Evolutionary conservation across 2,329 filamentous ascomycete species (phyloP).

Genomic region (Sordariomycetes sp.): DNA sequence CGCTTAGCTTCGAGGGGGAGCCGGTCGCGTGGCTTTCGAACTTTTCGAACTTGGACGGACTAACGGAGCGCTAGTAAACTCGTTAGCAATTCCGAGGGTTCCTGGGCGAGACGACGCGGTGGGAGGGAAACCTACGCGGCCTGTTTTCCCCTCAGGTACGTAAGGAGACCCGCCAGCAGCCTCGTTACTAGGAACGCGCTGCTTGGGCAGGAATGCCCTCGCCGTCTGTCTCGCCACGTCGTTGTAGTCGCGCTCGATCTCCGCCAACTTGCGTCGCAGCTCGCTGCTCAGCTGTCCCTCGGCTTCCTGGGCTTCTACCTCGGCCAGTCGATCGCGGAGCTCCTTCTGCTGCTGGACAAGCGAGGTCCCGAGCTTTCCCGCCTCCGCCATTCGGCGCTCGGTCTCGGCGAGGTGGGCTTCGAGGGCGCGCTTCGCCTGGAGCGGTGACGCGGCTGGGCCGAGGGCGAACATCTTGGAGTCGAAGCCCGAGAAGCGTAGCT

Average conservation of each 20-base stretch:
- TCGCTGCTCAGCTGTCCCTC: slow-evolving; percentile 74
- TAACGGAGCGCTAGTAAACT: slow-evolving; percentile 48
- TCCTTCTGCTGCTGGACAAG: slow-evolving; percentile 79
- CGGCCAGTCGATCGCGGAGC: slow-evolving; percentile 66
- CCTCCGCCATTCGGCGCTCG: slow-evolving; percentile 80
- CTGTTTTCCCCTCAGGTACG: slow-evolving; percentile 35
- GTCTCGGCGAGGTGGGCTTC: slow-evolving; percentile 89
- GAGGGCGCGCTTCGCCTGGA: slow-evolving; percentile 76
- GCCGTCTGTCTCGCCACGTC: slow-evolving; percentile 85
- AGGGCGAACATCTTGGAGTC: slow-evolving; percentile 69
- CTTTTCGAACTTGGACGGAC: slow-evolving; percentile 69
- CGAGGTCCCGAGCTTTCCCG: slow-evolving; percentile 76
- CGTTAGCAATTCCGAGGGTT: neutral
- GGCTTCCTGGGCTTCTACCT: slow-evolving; percentile 66
- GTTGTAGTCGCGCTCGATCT: slow-evolving; percentile 90
- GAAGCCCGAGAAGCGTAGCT: slow-evolving; percentile 70
- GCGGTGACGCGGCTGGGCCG: slow-evolving; percentile 64
- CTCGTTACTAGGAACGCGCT: slow-evolving; percentile 63
- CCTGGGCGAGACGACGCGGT: neutral
- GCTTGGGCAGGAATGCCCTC: slow-evolving; percentile 75
- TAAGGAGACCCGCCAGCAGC: slow-evolving; percentile 36
- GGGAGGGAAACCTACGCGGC: slow-evolving; percentile 30
- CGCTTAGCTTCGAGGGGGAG: slow-evolving; percentile 79
- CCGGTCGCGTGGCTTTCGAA: slow-evolving; percentile 75
- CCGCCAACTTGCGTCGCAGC: slow-evolving; percentile 66